Conservation (phyloP, 371 early-diverging fungal species). For the Rhizopus delemar region DNA sequence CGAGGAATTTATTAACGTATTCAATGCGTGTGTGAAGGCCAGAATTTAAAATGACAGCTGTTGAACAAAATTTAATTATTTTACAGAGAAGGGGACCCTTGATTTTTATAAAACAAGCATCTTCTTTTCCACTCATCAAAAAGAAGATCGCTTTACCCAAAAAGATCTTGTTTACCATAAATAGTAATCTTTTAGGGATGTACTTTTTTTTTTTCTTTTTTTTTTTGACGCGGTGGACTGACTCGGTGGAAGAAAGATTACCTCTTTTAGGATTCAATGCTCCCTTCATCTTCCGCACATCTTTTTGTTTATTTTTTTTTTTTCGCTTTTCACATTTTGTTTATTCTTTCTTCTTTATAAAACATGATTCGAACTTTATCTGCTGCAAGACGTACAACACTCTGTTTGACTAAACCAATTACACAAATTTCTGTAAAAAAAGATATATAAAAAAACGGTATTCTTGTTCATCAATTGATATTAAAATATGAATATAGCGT, state of each 20-base stretch:
- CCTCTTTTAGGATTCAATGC: constrained; percentile 30
- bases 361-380: constrained; percentile 45
- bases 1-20: no score
- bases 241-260: constrained; percentile 46
- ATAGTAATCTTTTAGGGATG: no score
- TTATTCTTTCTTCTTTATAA: constrained; percentile 7
- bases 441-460: not conserved
- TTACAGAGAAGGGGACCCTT: no score
- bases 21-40: no score
- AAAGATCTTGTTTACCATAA: no score
- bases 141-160: no score
- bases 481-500: constrained; percentile 38
- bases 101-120: no score
- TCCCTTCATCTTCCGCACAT: constrained; percentile 4
- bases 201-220: constrained; percentile 14
- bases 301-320: constrained; percentile 9
- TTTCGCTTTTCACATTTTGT: constrained; percentile 19
- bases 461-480: not conserved
- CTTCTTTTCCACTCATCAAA: no score
- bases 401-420: constrained; percentile 32
- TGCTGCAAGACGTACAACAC: constrained; percentile 22
- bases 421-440: constrained; percentile 29
- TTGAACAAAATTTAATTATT: no score
- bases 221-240: constrained; percentile 53
- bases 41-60: no score